Conservation (phyloP, 2,329 filamentous ascomycete species). For the Calonectria leucothoes region DNA sequence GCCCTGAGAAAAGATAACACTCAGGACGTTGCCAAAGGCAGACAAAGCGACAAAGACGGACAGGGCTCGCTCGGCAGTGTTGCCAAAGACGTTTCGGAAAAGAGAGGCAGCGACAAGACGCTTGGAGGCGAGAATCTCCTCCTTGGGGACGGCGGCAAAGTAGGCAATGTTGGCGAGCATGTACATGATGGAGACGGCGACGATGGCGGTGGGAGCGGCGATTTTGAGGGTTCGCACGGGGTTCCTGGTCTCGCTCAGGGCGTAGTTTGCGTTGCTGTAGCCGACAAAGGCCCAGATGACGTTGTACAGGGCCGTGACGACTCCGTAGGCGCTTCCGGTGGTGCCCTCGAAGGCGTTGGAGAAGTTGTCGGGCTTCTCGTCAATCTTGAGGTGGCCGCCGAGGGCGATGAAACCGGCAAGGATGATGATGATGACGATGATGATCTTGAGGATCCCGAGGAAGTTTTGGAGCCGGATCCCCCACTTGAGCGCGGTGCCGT, state of each 20-base stretch:
- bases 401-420: constrained; percentile 71
- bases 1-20: constrained; percentile 76
- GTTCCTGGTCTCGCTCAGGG: constrained; percentile 73
- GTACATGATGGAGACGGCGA: constrained; percentile 70
- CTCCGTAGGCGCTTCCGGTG: constrained; percentile 72
- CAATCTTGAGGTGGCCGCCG: constrained; percentile 69
- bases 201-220: constrained; percentile 71
- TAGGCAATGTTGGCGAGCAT: constrained; percentile 76
- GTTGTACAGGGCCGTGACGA: constrained; percentile 78
- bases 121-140: constrained; percentile 63
- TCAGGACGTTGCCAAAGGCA: constrained; percentile 75
- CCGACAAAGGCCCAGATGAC: constrained; percentile 79
- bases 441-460: constrained; percentile 74
- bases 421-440: constrained; percentile 74
- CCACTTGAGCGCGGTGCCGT: constrained; percentile 73
- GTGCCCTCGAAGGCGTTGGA: constrained; percentile 73
- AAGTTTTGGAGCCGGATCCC: constrained; percentile 75
- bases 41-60: constrained; percentile 76
- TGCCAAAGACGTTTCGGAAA: constrained; percentile 68
- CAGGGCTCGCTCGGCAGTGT: constrained; percentile 66
- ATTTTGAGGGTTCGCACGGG: constrained; percentile 73
- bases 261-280: constrained; percentile 77
- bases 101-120: constrained; percentile 65
- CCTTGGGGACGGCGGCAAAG: constrained; percentile 68
- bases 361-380: constrained; percentile 71